A percentile compares a stretch with the other conserved stretches of the same genome.
phyloP scores from a whole-genome alignment of 2,329 filamentous ascomycete species.

The Diplocarpon rosae region DNA sequence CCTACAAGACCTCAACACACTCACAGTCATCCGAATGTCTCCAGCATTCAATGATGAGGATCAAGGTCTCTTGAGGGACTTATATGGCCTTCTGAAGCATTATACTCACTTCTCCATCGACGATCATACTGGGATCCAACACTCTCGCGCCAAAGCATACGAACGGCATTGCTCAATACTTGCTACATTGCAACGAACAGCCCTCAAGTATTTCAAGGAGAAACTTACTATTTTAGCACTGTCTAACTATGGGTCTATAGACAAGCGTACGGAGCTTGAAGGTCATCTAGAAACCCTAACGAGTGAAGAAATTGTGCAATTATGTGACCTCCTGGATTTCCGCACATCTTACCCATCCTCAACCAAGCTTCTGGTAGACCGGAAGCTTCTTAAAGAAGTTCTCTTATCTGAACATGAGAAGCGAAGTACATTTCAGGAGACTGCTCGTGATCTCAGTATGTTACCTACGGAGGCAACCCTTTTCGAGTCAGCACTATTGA shows the following conservation, averaged over 20 bases:
- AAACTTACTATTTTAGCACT: conserved; percentile 86
- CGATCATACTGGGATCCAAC: conserved; percentile 74
- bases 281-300: conserved; percentile 61
- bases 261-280: conserved; percentile 67
- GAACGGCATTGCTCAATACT: conserved; percentile 68
- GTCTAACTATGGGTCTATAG: conserved; percentile 84
- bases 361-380: conserved; percentile 50
- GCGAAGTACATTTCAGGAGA: conserved; percentile 72
- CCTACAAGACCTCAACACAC: conserved; percentile 72
- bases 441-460: conserved; percentile 56
- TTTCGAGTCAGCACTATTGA: conserved; percentile 67
- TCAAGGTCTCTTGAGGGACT: conserved; percentile 68
- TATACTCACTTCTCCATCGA: conserved; percentile 85
- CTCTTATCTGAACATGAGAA: conserved; percentile 67
- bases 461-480: conserved; percentile 76
- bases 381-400: conserved; percentile 57
- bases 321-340: conserved; percentile 64
- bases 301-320: conserved; percentile 60
- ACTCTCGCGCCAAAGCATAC: conserved; percentile 62
- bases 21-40: conserved; percentile 68
- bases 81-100: conserved; percentile 70
- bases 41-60: conserved; percentile 65
- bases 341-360: conserved; percentile 72
- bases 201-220: conserved; percentile 73
- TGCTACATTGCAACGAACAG: conserved; percentile 67